Conservation (phyloP, 1,139 yeast genomes). For the Martiniozyma asiatica region DNA sequence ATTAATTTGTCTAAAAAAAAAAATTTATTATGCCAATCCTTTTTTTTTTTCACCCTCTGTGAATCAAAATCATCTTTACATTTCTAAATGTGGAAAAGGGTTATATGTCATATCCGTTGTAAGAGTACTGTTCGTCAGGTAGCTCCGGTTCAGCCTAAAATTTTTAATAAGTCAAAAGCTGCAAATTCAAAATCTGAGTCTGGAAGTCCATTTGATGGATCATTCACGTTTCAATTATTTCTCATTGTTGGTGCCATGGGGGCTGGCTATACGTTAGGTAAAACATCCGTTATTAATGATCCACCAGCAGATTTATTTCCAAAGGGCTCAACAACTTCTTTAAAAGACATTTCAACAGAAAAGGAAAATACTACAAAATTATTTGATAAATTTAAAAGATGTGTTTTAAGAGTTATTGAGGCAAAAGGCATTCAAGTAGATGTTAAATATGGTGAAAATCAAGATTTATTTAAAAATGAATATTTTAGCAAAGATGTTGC, state of each 20-base stretch:
- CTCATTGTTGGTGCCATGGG: conserved; percentile 21
- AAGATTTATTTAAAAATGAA: conserved; percentile 7
- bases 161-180: too few relatives aligned
- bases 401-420: conserved; percentile 14
- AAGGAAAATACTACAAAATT: conserved; percentile 9
- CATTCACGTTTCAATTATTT: conserved; percentile 20
- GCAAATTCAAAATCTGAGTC: conserved; percentile 10
- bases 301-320: conserved; percentile 21
- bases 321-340: conserved; percentile 14
- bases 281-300: conserved; percentile 13
- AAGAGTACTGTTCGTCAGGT: too few relatives aligned
- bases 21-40: too few relatives aligned
- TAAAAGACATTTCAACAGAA: conserved; percentile 14
- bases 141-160: too few relatives aligned
- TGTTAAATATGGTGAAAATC: conserved; percentile 15
- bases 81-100: too few relatives aligned
- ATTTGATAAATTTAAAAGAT: conserved; percentile 18
- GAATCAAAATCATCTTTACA: too few relatives aligned
- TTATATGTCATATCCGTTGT: too few relatives aligned
- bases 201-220: conserved; percentile 16
- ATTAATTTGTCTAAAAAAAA: too few relatives aligned
- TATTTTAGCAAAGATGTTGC: conserved; percentile 23
- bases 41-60: too few relatives aligned
- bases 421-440: conserved; percentile 17
- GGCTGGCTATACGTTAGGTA: conserved; percentile 21